Base-by-base conservation (phyloP, 192 early-diverging fungal species). In the Umbelopsis sp. region DNA sequence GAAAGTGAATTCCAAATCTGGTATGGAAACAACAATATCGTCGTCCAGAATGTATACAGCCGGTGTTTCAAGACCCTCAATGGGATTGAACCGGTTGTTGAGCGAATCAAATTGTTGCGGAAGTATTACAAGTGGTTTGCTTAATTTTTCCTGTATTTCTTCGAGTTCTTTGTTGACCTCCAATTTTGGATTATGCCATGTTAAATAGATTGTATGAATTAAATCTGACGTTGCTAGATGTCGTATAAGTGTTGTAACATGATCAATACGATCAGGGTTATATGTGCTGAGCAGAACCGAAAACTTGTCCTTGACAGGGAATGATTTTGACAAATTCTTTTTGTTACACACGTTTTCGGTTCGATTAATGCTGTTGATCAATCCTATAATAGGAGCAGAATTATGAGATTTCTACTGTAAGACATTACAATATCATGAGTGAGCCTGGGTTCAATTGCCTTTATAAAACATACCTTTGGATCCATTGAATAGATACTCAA, bases 51-150 rank as follows among this genome's bases (percentile, higher is more conserved):
- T 77, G 66, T 73, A 71, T 1, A 80, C 71, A 25, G 77, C 54
- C 26, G 53, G 54, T 14, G 78, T 77, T 36, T 25, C 44, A 8
- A 80, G 31, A 0, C 32, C 34, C 6, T 21, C 22, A 7, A 73
- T 45, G 31, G 75, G 78, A 66, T 80, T 77, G 54, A 80, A 80
- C 10, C 78, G 78, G 26, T 77, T 77, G 44, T 80, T 80, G n/a
- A 80, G 75, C 47, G 78, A 78, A 52, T 80, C 76, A 59, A 62
- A 72, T 6, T 52, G 24, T 38, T 77, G 76, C 25, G 24, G 26
- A 6, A 77, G 54, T 6, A 77, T 54, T 9, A 77, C 54, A 1
- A 66, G 71, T 14, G 38, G 29, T 44, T 34, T 36, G n/a, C 67
- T 34, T 45, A 66, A 49, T 4, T 36, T 24, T 43, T 44, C 32